phyloP scores from a whole-genome alignment of 495 filamentous ascomycete genomes.

The Aspergillus incahuasiensis region DNA sequence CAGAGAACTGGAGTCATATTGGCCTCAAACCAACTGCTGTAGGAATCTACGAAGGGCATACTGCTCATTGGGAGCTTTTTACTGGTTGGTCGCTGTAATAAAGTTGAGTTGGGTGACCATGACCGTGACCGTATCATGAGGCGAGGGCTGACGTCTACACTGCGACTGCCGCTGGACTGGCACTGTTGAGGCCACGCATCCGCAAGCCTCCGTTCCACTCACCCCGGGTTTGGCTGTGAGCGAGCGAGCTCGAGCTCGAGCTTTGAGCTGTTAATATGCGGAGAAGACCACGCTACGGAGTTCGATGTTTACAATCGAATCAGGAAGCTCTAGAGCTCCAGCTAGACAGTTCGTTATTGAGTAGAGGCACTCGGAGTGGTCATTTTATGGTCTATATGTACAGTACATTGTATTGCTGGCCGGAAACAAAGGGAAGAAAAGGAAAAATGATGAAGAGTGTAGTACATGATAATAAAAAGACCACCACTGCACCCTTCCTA shows the following conservation, averaged over 20 bases:
- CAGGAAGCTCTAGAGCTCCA: no score
- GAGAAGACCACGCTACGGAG: not conserved
- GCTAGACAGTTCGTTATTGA: no score
- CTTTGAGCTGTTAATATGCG: not conserved
- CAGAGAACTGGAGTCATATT: no score
- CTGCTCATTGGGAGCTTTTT: not conserved
- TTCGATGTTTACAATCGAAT: no score
- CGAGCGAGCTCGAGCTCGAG: not conserved
- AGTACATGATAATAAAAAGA: slow-evolving; percentile 33
- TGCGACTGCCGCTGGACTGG: not conserved
- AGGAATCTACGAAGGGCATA: no score
- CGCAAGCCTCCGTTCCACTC: not conserved
- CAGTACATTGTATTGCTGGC: slow-evolving; percentile 37
- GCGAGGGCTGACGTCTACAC: slow-evolving; percentile 6
- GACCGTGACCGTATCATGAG: not conserved
- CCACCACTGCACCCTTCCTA: slow-evolving; percentile 22
- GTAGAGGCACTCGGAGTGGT: slow-evolving; percentile 19
- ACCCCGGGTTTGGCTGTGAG: not conserved
- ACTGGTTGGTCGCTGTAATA: not conserved
- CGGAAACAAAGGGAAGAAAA: slow-evolving; percentile 15
- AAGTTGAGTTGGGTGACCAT: not conserved
- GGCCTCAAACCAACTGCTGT: no score
- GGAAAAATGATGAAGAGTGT: slow-evolving; percentile 17
- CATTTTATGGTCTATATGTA: slow-evolving; percentile 47
- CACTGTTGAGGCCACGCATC: not conserved